A percentile compares a stretch with the other conserved stretches of the same genome.
Evolutionary conservation across 2,329 filamentous ascomycete genomes (phyloP).

Genomic region (Fusarium udum): DNA sequence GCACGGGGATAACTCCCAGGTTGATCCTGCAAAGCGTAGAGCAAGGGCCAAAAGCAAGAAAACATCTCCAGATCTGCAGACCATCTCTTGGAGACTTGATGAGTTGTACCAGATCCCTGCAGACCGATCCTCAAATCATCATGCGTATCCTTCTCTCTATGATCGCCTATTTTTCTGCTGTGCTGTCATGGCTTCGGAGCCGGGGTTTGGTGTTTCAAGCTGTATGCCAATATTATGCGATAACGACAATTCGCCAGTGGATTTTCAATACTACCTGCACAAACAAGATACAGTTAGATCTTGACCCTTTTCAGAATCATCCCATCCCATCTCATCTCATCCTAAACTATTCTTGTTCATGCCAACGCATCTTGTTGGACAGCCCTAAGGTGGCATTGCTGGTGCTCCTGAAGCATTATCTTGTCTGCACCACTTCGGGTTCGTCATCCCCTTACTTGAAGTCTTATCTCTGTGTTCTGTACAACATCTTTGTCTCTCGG

Average conservation of each 20-base stretch:
- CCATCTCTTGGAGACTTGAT: neutral
- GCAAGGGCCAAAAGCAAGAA: neutral
- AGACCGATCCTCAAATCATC: slow-evolving; percentile 27
- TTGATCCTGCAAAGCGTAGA: slow-evolving; percentile 1
- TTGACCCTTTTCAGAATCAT: slow-evolving; percentile 17
- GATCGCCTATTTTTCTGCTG: slow-evolving; percentile 24
- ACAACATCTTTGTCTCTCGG: neutral
- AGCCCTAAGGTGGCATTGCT: slow-evolving; percentile 18
- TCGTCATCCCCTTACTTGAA: neutral
- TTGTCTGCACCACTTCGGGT: slow-evolving; percentile 18
- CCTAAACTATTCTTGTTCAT: slow-evolving; percentile 11
- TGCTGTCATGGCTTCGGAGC: slow-evolving; percentile 32
- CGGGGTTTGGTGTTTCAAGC: slow-evolving; percentile 33
- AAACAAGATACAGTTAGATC: slow-evolving; percentile 13
- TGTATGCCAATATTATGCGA: slow-evolving; percentile 30
- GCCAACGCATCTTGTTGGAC: slow-evolving; percentile 30
- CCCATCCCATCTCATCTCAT: slow-evolving; percentile 18
- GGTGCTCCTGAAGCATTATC: slow-evolving; percentile 1
- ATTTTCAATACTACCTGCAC: neutral
- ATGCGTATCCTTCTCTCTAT: slow-evolving; percentile 16
- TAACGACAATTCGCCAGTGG: neutral
- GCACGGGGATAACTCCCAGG: neutral
- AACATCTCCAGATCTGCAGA: slow-evolving; percentile 15
- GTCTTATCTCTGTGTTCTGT: slow-evolving; percentile 8
- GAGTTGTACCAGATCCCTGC: slow-evolving; percentile 25